Evolutionary conservation across 1,139 yeast genomes (phyloP).

Genomic region (Candida sanyaensis): DNA sequence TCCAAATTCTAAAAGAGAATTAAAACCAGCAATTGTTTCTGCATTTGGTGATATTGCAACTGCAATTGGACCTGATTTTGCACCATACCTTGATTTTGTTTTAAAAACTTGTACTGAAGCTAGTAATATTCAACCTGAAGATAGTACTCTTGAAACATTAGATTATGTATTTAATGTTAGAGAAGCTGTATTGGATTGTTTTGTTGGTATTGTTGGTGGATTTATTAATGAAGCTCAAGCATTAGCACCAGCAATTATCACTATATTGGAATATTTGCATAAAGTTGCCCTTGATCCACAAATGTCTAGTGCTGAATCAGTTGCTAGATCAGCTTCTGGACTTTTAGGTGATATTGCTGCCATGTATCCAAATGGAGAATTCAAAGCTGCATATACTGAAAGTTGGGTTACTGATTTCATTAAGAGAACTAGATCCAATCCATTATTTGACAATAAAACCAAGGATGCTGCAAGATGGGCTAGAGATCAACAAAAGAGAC

Average conservation of each 20-base stretch:
- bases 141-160: constrained; percentile 68
- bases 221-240: constrained; percentile 68
- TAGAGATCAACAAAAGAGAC: constrained; percentile 77
- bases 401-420: constrained; percentile 81
- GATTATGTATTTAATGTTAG: constrained; percentile 74
- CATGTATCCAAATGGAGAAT: constrained; percentile 76
- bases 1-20: constrained; percentile 69
- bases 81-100: constrained; percentile 75
- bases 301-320: constrained; percentile 60
- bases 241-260: constrained; percentile 63
- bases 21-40: constrained; percentile 87
- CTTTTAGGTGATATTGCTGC: constrained; percentile 90
- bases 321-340: constrained; percentile 81
- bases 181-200: constrained; percentile 90
- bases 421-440: constrained; percentile 68
- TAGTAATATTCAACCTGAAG: constrained; percentile 52
- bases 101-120: constrained; percentile 71
- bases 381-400: constrained; percentile 64
- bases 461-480: constrained; percentile 97
- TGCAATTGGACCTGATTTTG: constrained; percentile 74
- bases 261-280: constrained; percentile 70
- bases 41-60: constrained; percentile 97
- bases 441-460: constrained; percentile 62
- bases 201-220: constrained; percentile 94
- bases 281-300: constrained; percentile 61